Conservation (phyloP, 1,284 basidiomycete genomes). For the Cryptococcus sp. region DNA sequence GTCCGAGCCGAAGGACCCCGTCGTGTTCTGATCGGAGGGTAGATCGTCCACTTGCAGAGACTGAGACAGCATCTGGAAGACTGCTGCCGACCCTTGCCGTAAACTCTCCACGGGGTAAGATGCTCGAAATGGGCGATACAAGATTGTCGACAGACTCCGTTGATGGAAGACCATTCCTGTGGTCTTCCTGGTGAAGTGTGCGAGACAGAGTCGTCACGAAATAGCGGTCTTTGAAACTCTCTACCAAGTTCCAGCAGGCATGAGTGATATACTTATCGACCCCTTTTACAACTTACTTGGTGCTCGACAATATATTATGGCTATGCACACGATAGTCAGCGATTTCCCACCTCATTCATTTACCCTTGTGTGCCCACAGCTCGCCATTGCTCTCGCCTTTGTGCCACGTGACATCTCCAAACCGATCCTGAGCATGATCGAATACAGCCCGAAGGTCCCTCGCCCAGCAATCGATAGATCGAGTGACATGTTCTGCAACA, state of each 20-base stretch:
- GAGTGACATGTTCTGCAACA: too few relatives aligned
- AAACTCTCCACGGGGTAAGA: too few relatives aligned
- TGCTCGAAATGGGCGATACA: too few relatives aligned
- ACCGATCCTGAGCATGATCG: constrained; percentile 75
- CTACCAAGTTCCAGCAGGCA: constrained; percentile 17
- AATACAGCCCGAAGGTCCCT: constrained; percentile 73
- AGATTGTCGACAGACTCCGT: too few relatives aligned
- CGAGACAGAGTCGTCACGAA: constrained; percentile 55
- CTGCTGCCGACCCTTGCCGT: constrained; percentile 14
- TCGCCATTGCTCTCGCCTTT: constrained; percentile 59
- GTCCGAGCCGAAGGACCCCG: too few relatives aligned
- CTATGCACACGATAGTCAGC: constrained; percentile 53
- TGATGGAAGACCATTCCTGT: too few relatives aligned
- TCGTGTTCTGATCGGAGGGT: too few relatives aligned
- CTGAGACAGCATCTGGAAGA: constrained; percentile 8
- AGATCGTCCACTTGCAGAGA: too few relatives aligned
- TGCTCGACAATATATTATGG: constrained; percentile 90
- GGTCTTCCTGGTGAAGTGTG: background rate
- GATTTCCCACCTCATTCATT: constrained; percentile 6
- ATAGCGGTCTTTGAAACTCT: constrained; percentile 76
- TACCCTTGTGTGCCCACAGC: constrained; percentile 53
- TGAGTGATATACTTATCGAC: background rate
- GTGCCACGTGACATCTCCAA: constrained; percentile 92
- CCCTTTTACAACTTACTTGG: constrained; percentile 55
- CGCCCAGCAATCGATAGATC: constrained; percentile 64